Evolutionary conservation across 2,329 filamentous ascomycete genomes (phyloP).

Genomic region (Mycosphaerella sp.): DNA sequence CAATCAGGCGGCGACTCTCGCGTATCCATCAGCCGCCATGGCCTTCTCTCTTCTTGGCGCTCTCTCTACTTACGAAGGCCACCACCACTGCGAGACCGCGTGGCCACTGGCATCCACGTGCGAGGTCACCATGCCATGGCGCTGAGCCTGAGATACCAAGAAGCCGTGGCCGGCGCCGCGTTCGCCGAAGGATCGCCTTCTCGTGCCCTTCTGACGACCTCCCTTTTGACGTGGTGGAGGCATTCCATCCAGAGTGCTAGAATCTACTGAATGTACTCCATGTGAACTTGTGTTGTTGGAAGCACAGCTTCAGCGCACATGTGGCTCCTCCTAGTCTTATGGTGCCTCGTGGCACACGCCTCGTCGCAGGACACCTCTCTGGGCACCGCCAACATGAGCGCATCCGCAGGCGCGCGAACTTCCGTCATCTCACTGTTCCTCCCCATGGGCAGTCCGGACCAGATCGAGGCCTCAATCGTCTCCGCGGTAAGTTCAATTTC

Average conservation of each 20-base stretch:
- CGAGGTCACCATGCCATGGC: conserved; percentile 13
- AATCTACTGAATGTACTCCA: too few relatives aligned
- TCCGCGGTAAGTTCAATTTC: conserved; percentile 14
- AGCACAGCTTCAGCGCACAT: conserved; percentile 1
- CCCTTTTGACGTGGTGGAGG: not conserved
- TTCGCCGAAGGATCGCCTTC: not conserved
- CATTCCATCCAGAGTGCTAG: not conserved
- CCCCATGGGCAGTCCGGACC: conserved; percentile 19
- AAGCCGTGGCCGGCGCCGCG: not conserved
- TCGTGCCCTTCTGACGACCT: not conserved
- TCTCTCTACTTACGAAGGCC: not conserved
- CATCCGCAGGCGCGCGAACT: not conserved
- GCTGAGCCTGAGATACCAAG: not conserved
- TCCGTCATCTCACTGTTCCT: conserved; percentile 19
- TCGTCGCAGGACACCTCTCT: conserved; percentile 10
- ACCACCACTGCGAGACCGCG: conserved; percentile 2
- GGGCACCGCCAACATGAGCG: conserved; percentile 1
- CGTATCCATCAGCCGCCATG: not conserved
- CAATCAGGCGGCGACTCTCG: not conserved
- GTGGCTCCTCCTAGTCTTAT: not conserved
- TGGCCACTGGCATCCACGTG: conserved; percentile 12
- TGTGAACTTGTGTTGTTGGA: not conserved
- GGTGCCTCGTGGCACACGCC: conserved; percentile 8
- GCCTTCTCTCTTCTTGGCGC: not conserved
- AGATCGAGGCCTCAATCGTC: conserved; percentile 20